These are phyloP conservation scores for Phylloporus sp. DNA, from an alignment of 768 basidiomycete genomes.

Conservation along the genomic window DNA sequence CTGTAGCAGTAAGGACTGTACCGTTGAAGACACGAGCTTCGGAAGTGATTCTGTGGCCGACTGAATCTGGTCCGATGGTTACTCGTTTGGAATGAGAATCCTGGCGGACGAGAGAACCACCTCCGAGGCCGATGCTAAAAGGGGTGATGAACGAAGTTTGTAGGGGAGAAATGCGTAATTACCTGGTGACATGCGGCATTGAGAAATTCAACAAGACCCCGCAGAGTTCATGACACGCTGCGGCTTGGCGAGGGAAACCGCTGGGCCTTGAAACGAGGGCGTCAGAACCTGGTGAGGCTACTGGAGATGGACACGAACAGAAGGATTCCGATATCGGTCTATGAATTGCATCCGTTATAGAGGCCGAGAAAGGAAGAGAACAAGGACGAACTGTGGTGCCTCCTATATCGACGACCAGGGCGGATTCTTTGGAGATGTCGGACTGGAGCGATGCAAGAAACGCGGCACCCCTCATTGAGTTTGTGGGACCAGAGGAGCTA, in stretches of 20 bases:
- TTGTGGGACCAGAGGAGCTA: slow-evolving; percentile 53
- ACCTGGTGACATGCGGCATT: slow-evolving; percentile 50
- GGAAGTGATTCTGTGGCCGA: slow-evolving; percentile 48
- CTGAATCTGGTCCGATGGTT: slow-evolving; percentile 60
- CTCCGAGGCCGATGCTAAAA: slow-evolving; percentile 55
- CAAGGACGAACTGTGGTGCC: slow-evolving; percentile 47
- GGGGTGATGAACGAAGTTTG: not conserved
- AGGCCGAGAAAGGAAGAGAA: slow-evolving; percentile 5
- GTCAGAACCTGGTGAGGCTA: slow-evolving; percentile 11
- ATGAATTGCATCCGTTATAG: slow-evolving; percentile 10
- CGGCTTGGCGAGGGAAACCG: slow-evolving; percentile 60
- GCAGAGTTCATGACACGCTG: slow-evolving; percentile 56
- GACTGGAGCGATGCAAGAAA: slow-evolving; percentile 47
- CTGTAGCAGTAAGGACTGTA: slow-evolving; percentile 52
- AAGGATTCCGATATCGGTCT: slow-evolving; percentile 58
- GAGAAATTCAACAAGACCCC: slow-evolving; percentile 59
- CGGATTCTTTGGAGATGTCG: slow-evolving; percentile 31
- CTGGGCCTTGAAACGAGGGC: slow-evolving; percentile 32
- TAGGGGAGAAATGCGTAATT: slow-evolving; percentile 2
- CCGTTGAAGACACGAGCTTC: slow-evolving; percentile 57
- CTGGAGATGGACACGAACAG: slow-evolving; percentile 33
- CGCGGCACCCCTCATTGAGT: slow-evolving; percentile 66
- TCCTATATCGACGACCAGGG: slow-evolving; percentile 58
- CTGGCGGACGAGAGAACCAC: slow-evolving; percentile 50
- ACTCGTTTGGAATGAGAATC: slow-evolving; percentile 34